Evolutionary conservation across 495 filamentous ascomycete species (phyloP), one percentile per base, ranked within the genome.

Genomic region (Hypomontagnella monticulosa): DNA sequence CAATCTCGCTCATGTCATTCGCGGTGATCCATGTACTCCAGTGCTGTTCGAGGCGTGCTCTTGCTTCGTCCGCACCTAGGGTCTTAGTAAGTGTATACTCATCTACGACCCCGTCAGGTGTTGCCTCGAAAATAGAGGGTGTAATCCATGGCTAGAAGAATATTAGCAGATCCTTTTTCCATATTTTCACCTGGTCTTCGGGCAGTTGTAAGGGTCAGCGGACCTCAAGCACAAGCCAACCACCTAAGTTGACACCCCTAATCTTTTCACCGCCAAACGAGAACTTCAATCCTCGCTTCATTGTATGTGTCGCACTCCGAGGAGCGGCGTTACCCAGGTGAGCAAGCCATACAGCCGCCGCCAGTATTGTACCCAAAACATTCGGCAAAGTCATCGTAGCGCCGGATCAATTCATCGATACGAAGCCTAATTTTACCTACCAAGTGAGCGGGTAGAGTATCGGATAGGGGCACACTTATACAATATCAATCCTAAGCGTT

Each of bases 1-100:
- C 84, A 48, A 93, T 93, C 48, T 87, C 79, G 5, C 79, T 73
- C 67, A 93, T 89, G 73, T 93, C 91, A 37, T 75, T 80, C 62
- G 85, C 75, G 4, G 86, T 89, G 69, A 93, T 87, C 79, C 84
- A 93, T 51, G 77, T 79, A 47, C 75, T 73, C 88, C 88, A 91
- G 67, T 91, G 88, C 27, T 78, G 44, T 0, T 73, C 71, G 42
- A 91, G 73, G 23, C 75, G 75, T 11, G 67, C 56, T 12, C 73
- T 72, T 27, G 87, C 86, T 46, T 79, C 76, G 40, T 79, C 77
- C 10, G 78, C 70, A 33, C 87, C 88, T 15, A 88, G 74, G 6
- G 63, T 74, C 12, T 78, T 54, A 32, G 82, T 84, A 38, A 85
- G 76, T 5, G 84, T 86, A 71, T 83, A 90, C 71, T 91, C 88